Base-by-base conservation (phyloP, 1,284 basidiomycete genomes). In the Gomphus bonarii region DNA sequence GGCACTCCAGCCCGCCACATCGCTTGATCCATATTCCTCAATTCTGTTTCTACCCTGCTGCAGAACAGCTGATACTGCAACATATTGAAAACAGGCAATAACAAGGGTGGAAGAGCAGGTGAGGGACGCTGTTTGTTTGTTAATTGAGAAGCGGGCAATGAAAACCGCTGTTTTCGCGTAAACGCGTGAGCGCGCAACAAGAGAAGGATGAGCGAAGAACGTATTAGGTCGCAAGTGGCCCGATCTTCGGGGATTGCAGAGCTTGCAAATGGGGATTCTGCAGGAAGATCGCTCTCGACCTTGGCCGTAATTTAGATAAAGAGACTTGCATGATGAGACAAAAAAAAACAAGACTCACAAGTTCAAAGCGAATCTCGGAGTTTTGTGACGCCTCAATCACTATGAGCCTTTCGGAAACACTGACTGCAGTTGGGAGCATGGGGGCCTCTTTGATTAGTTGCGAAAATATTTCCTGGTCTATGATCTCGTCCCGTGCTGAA, bases 401-500 rank as follows among this genome's bases (percentile, higher is more conserved):
- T 28, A 91, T 81, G 31, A 88, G 70, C 36, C 85, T 75, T 65
- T 90, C 87, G 1, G 85, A 84, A 4, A 91, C 86, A 31, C 80
- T 76, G 11, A 84, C 83, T 42, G 84, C 83, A 1, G 84, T 87
- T 11, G 85, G 83, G 9, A 89, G 72, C 58, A 69, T 78, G 58
- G 83, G 80, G 14, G 86, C 84, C 68, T 90, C 88, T 64, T 73
- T 76, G 35, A 88, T 85, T 28, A 91, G 72, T 25, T 79, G 65
- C 6, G 80, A 72, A 61, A 90, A 91, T 47, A 90, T 83, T 65
- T 91, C 88, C 65, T 85, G 84, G 59, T 91, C 85, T 4, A 89
- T 77, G 7, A 82, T 72, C 65, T 89, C 88, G 57, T 75, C 76
- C 65, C 90, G 87, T 0, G 83, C 83, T 18, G 68, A 70, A 58